Percentiles rank a stretch among this genome's conserved stretches.
These are phyloP conservation scores for Aphanoascus verrucosus DNA, from an alignment of 2,329 filamentous ascomycete species.

Conservation along the genomic window DNA sequence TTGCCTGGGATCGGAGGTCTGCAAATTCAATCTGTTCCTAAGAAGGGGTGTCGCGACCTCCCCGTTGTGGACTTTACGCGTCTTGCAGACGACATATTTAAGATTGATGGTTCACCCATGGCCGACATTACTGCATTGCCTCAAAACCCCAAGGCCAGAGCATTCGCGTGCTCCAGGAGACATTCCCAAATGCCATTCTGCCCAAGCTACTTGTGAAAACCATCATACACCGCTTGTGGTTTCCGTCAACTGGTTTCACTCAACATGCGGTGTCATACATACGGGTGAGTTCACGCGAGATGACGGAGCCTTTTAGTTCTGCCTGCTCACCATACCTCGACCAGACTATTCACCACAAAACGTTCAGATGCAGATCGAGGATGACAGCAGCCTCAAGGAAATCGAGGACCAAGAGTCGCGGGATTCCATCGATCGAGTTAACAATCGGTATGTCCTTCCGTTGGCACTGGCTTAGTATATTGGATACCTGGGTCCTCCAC, in stretches of 20 bases:
- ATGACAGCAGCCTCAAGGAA: slow-evolving; percentile 12
- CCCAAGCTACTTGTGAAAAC: slow-evolving; percentile 17
- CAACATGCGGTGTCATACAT: slow-evolving; percentile 16
- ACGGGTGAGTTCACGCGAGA: slow-evolving; percentile 16
- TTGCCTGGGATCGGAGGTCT: slow-evolving; percentile 17
- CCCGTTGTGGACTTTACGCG: slow-evolving; percentile 19
- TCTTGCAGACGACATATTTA: slow-evolving; percentile 21
- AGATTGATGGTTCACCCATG: slow-evolving; percentile 19
- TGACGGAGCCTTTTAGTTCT: background rate
- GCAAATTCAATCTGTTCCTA: background rate
- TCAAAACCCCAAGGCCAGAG: slow-evolving; percentile 21
- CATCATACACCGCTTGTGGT: slow-evolving; percentile 17
- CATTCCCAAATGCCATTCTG: slow-evolving; percentile 18
- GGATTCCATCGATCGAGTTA: slow-evolving; percentile 17
- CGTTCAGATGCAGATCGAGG: slow-evolving; percentile 11
- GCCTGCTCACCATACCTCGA: slow-evolving; percentile 3
- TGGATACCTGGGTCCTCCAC: slow-evolving; percentile 20
- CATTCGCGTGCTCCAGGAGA: slow-evolving; percentile 18
- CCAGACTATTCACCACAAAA: slow-evolving; percentile 17
- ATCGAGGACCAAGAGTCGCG: slow-evolving; percentile 13
- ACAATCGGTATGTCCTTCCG: slow-evolving; percentile 21
- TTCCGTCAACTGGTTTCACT: slow-evolving; percentile 18
- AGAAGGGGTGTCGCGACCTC: slow-evolving; percentile 8
- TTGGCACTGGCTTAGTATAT: slow-evolving; percentile 23
- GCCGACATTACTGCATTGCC: slow-evolving; percentile 21